A percentile compares a stretch with the other conserved stretches of the same genome.
These are phyloP conservation scores for Cladophialophora exuberans DNA, from an alignment of 2,329 filamentous ascomycete genomes.

Conservation along the genomic window DNA sequence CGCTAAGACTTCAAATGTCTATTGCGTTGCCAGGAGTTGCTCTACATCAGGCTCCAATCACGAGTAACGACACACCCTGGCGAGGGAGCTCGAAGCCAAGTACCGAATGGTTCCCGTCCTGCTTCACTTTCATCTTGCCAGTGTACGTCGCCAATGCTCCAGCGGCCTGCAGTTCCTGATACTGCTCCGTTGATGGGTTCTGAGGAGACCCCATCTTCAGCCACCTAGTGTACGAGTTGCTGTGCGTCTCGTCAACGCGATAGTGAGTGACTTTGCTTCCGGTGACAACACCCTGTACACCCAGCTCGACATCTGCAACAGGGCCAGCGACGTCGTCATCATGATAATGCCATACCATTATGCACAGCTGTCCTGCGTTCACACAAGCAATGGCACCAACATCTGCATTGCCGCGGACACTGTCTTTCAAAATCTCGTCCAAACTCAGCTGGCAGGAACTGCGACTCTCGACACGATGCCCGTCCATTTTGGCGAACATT, in stretches of 20 bases:
- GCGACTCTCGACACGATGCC: not conserved
- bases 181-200: not conserved
- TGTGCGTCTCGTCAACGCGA: conserved; percentile 2
- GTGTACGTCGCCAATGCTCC: not conserved
- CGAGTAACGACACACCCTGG: not conserved
- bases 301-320: not conserved
- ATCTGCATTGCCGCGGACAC: not conserved
- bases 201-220: not conserved
- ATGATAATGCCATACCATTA: conserved; percentile 7
- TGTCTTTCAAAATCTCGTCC: not conserved
- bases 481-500: conserved; percentile 5
- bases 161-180: not conserved
- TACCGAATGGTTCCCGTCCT: not conserved
- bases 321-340: not conserved
- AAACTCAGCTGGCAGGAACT: not conserved
- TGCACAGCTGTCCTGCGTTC: not conserved
- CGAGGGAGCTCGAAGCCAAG: not conserved
- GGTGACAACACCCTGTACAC: not conserved
- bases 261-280: not conserved
- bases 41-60: no score
- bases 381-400: not conserved
- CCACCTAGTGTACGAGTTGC: conserved; percentile 5
- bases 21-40: no score
- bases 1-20: no score
- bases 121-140: not conserved